phyloP scores from a whole-genome alignment of 345 rosid species.

The Populus ilicifolia region DNA sequence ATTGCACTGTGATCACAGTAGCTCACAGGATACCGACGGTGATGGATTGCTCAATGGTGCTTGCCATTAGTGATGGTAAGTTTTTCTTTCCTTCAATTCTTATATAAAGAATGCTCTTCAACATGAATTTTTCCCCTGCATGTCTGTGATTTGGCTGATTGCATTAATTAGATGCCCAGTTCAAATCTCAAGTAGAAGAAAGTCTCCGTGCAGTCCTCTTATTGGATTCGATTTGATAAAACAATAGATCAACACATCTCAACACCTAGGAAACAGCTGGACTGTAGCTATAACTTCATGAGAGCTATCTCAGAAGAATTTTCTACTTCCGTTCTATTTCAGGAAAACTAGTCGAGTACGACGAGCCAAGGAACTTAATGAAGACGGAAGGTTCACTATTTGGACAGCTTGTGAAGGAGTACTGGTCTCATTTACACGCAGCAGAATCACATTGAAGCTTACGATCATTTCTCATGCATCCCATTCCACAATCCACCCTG shows the following conservation, averaged over 20 bases:
- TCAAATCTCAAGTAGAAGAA: background rate
- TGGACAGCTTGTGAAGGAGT: conserved; percentile 79
- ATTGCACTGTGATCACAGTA: conserved; percentile 84
- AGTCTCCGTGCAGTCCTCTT: too few species aligned
- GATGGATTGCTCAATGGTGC: conserved; percentile 95
- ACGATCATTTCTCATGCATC: too few species aligned
- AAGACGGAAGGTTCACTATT: conserved; percentile 61
- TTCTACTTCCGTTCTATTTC: conserved; percentile 10
- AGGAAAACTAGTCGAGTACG: conserved; percentile 78
- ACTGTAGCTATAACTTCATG: background rate
- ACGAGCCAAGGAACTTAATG: conserved; percentile 67
- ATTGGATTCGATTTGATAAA: too few species aligned
- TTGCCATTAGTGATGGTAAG: conserved; percentile 82
- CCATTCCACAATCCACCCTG: too few species aligned
- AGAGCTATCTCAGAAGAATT: background rate
- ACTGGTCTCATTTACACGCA: conserved; percentile 73
- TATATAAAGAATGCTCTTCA: background rate
- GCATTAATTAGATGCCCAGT: background rate
- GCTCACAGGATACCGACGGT: conserved; percentile 95
- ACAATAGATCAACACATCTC: too few species aligned
- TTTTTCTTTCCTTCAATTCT: background rate
- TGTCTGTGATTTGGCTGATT: background rate
- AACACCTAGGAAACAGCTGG: background rate
- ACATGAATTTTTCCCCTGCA: background rate
- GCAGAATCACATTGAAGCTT: conserved; percentile 37